Base-by-base conservation (phyloP, 768 basidiomycete genomes). In the Tricholoma bakamatsutake region DNA sequence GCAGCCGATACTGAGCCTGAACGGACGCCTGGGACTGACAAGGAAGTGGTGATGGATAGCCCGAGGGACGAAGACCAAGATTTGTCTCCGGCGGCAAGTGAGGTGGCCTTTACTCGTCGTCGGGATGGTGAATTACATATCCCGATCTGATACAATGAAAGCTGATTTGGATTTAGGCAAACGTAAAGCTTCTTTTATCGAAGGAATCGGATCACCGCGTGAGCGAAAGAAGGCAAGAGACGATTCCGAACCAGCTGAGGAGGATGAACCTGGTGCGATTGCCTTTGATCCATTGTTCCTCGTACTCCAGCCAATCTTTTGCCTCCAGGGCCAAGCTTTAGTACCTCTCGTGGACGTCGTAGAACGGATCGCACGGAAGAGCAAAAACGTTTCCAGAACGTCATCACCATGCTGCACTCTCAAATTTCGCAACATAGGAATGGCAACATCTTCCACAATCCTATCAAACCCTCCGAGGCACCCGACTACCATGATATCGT, bases 401-500 rank as follows among this genome's bases (percentile, higher is more conserved):
- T 94, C 37, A 90, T 97, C 50, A 77, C 78, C 54, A 82, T 90
- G 78, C 76, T 96, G 30, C 87, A 92, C 64, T 82, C 85, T 12
- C 84, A 87, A 58, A 93, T 96, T 57, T 85, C 87, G 1, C 83
- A 86, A 63, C 91, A 94, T 66, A 83, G 90, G 35, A 89, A 90
- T 61, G 94, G 91, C 50, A 91, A 86, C 58, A 89, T 96, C 53
- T 96, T 96, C 65, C 87, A 90, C 63, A 88, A 89, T 61, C 93
- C 94, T 21, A 93, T 98, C 69, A 91, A 88, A 66, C 80, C 81
- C 56, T 82, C 83, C 18, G 93, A 96, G 60, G 95, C 95, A 6
- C 86, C 93, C 0, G 93, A 93, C 65, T 98, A 98, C 66, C 84
- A 85, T 56, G 89, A 93, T 50, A 90, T 96, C 56, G 90, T 98